Evolutionary conservation across 2,329 filamentous ascomycete genomes (phyloP), one percentile per base, ranked within the genome.

Genomic region (Botrytis fragariae): DNA sequence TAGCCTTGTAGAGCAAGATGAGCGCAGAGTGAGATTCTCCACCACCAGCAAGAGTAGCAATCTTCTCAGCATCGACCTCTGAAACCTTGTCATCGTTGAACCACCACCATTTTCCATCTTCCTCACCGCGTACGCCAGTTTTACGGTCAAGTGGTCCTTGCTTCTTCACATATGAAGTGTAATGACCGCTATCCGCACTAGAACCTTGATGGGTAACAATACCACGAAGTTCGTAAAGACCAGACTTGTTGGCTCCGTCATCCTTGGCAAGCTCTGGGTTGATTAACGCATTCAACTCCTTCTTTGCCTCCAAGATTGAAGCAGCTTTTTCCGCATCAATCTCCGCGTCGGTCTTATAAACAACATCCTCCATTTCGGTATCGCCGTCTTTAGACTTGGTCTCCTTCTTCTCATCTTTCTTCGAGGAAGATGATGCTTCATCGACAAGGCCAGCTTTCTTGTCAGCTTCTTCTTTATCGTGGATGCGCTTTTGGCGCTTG

Each of bases 51-150:
- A 99, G 87, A 5, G 91, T 92, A 81, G 95, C 93, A 77, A 99
- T 97, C 86, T 97, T 96, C 79, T 98, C 95, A 39, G 89, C 86
- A 25, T 93, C 90, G 42, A 99, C 96, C 85, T 99, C 96, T 22
- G 92, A 90, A 48, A 99, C 96, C 85, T 94, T 97, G 81, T 99
- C 95, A 80, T 99, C 96, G 83, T 99, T 98, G 87, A 99, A 99
- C 95, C 96, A 99, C 95, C 96, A 99, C 96, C 96, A 99, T 79
- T 94, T 97, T 78, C 93, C 94, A 80, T 97, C 94, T 81, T 97
- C 94, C 80, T 92, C 90, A 71, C 89, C 90, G 79, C 89, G 86
- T 85, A 94, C 93, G 77, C 93, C 94, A 32, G 91, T 93, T 79
- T 90, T 89, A 25, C 91, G 87, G 78, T 97, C 92, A 73, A 93